Evolutionary conservation across 495 filamentous ascomycete genomes (phyloP).

Genomic region (Oidiodendron maius): DNA sequence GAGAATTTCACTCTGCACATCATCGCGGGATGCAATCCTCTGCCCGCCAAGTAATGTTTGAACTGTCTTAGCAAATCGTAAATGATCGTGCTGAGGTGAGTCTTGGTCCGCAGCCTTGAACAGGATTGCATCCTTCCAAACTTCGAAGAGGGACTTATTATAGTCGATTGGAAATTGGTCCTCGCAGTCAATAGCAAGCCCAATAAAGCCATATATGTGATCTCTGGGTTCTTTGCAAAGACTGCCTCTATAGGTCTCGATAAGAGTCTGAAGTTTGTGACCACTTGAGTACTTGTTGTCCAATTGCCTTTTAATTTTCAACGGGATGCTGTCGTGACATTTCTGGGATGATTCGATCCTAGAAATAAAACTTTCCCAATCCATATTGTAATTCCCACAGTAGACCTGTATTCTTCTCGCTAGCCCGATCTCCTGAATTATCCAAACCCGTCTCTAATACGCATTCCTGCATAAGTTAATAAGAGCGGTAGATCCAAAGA

Average conservation of each 20-base stretch:
- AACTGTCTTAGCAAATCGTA: background rate
- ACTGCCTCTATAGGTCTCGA: background rate
- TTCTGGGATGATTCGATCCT: background rate
- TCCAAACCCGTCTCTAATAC: constrained; percentile 10
- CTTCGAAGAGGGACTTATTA: constrained; percentile 3
- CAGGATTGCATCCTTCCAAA: constrained; percentile 2
- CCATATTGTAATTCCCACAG: background rate
- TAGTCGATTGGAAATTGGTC: constrained; percentile 8
- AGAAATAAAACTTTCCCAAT: constrained; percentile 1
- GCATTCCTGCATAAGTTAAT: background rate
- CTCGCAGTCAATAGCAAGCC: constrained; percentile 1
- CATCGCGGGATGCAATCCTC: background rate
- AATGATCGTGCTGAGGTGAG: background rate
- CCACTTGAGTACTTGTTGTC: constrained; percentile 1
- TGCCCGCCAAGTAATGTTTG: constrained; percentile 4
- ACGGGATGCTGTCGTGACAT: background rate
- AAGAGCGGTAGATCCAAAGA: too few species aligned
- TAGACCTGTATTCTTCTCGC: background rate
- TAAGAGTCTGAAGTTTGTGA: constrained; percentile 2
- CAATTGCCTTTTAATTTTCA: constrained; percentile 2
- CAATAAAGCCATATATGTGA: constrained; percentile 8
- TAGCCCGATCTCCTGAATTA: constrained; percentile 9
- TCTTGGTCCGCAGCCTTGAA: background rate
- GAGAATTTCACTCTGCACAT: background rate
- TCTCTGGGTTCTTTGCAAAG: constrained; percentile 7